Percentiles rank a stretch among this genome's conserved stretches.
These are phyloP conservation scores for Tolypocladium ovalisporum DNA, from an alignment of 2,329 filamentous ascomycete genomes.

Conservation along the genomic window DNA sequence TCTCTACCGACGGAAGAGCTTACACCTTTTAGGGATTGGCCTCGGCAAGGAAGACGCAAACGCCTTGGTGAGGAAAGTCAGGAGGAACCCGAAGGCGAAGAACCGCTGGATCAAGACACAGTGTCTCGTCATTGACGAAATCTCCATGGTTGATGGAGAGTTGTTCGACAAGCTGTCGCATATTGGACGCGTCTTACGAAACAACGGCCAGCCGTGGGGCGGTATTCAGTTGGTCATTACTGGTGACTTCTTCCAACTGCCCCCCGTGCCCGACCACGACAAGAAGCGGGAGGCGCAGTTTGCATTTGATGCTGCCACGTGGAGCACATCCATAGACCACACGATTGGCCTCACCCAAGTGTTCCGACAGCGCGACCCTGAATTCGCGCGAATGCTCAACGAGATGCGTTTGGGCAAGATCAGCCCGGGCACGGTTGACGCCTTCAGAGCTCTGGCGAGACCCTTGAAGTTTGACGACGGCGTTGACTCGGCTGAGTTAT, in stretches of 20 bases:
- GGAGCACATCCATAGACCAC: slow-evolving; percentile 86
- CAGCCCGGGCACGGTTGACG: slow-evolving; percentile 60
- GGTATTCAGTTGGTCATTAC: slow-evolving; percentile 94
- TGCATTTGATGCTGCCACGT: slow-evolving; percentile 84
- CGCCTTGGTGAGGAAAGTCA: slow-evolving; percentile 81
- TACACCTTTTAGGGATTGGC: slow-evolving; percentile 48
- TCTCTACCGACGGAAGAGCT: background rate
- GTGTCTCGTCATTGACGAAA: slow-evolving; percentile 82
- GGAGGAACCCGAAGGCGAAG: slow-evolving; percentile 77
- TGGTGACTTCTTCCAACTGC: slow-evolving; percentile 95
- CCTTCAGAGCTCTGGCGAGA: slow-evolving; percentile 64
- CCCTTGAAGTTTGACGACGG: slow-evolving; percentile 63
- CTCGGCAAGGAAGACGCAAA: slow-evolving; percentile 80
- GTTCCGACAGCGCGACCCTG: slow-evolving; percentile 83
- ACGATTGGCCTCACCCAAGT: slow-evolving; percentile 93
- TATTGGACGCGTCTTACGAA: slow-evolving; percentile 74
- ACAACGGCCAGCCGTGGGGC: slow-evolving; percentile 86
- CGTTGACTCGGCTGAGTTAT: slow-evolving; percentile 69
- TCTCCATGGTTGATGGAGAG: slow-evolving; percentile 97
- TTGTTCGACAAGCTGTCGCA: slow-evolving; percentile 92
- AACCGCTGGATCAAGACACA: slow-evolving; percentile 83
- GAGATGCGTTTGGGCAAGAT: slow-evolving; percentile 90
- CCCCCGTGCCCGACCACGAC: slow-evolving; percentile 74
- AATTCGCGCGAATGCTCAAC: slow-evolving; percentile 91
- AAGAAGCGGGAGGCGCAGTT: slow-evolving; percentile 64